Evolutionary conservation across 2,329 filamentous ascomycete species (phyloP), one percentile per base, ranked within the genome.

Genomic region (Aureobasidium zeae): DNA sequence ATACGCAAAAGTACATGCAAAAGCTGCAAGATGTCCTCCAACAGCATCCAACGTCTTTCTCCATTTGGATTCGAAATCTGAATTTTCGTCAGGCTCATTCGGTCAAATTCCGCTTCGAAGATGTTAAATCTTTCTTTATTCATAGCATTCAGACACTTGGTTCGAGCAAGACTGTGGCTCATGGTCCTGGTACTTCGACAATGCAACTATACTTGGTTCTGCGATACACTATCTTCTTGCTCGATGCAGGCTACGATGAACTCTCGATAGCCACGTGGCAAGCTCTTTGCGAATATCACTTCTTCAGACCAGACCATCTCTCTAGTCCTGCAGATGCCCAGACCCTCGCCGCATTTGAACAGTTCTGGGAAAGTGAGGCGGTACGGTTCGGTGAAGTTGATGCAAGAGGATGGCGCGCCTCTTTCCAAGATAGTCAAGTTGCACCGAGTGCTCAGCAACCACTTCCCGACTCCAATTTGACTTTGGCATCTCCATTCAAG

Each of bases 321-420:
- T 46, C 7, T 4, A 17, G 8, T 9, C 32, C 38, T 7, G 31
- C 16, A 32, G 51, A 15, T 22, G 50, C 37, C 36, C 44, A 45
- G 8, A 33, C 34, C 1, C 50, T 49, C 11, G 63, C 20, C 32
- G 52, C 54, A 0, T 83, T 94, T 49, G 67, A 74, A 35, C 72
- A 79, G 2, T 94, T 91, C 50, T 96, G 91, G 91, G 86, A 94
- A 47, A 84, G 79, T 45, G 89, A 95, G 56, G 71, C 77, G 0
- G 69, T 83, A 0, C 76, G 89, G 5, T 73, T 94, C 43, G 89
- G 89, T 8, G 89, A 96, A 53, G 55, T 63, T 1, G 70, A 68
- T 2, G 80, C 86, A 2, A 68, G 71, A 48, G 86, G 87, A 1
- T 95, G 87, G 87, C 58, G 55, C 2, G 55, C 65, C n/a, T 79